Evolutionary conservation across 1,139 yeast species (phyloP), one percentile per base, ranked within the genome.

Genomic region (Suhomyces yuchorum): DNA sequence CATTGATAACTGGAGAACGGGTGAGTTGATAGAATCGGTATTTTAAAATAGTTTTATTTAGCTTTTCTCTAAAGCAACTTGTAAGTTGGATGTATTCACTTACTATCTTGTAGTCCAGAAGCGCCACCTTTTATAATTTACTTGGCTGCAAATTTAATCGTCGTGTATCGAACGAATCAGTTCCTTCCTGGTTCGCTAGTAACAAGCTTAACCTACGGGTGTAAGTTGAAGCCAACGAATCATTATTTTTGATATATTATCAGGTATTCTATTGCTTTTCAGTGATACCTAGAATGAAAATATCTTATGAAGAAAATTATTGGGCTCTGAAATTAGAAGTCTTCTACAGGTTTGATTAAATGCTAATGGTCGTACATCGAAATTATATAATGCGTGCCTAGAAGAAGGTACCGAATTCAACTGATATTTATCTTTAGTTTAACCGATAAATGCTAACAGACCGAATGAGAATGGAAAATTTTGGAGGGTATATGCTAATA

Each of bases 331-430:
- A 20, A 26, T 26, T 11, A 3, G 8, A 12, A 11, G 6, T 8
- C 4, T 11, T 26, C 14, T 26, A 26, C 30, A 26, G 3, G 14
- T 26, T 22, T 26, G 30, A 11, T 30, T 30, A 14, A 14, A 23
- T 37, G 39, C 39, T 22, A 22, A 26, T 11, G 30, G 12, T 38
- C 28, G 24, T 38, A 38, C 24, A 37, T 38, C 28, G 41, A 38
- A 28, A 38, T 38, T 38, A 38, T 38, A 38, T 38, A 38, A 26
- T 26, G 40, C 22, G 41, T 38, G 34, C 41, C 41, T 17, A 26
- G 24, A 18, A 35, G 37, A 20, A 14, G 39, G 39, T 19, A 43
- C 38, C 46, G 46, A 43, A 43, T 37, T 20, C 23, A 24, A 43
- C 42, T 34, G 38, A 37, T 8, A 24, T 15, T 34, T 12, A 41